phyloP scores from a whole-genome alignment of 1,284 basidiomycete genomes.

The Boletus albobrunnescens region DNA sequence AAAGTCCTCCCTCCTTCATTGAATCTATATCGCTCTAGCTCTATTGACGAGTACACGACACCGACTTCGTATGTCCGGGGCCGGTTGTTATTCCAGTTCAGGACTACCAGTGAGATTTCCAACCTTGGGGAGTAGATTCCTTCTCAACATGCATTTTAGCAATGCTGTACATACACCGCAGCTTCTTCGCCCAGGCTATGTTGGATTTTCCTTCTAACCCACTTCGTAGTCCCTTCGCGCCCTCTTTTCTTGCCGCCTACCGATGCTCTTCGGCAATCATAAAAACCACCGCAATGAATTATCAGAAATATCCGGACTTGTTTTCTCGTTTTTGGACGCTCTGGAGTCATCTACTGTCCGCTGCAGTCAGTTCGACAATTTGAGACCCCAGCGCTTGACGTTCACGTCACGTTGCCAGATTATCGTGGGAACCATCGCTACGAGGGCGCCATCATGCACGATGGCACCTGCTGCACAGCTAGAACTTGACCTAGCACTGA shows the following conservation, averaged over 20 bases:
- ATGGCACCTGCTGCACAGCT: conserved; percentile 56
- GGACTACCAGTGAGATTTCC: conserved; percentile 40
- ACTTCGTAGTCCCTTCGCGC: conserved; percentile 57
- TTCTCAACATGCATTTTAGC: conserved; percentile 33
- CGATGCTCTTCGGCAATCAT: conserved; percentile 57
- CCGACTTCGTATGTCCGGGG: conserved; percentile 48
- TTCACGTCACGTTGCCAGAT: conserved; percentile 37
- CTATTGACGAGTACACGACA: conserved; percentile 45
- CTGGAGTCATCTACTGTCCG: conserved; percentile 55
- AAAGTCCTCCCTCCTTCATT: conserved; percentile 49
- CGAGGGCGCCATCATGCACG: conserved; percentile 51
- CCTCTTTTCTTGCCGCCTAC: conserved; percentile 61
- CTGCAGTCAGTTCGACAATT: conserved; percentile 39
- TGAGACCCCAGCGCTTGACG: not conserved
- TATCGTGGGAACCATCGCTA: conserved; percentile 54
- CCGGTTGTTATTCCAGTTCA: conserved; percentile 49
- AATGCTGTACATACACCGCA: conserved; percentile 54
- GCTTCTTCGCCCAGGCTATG: conserved; percentile 61
- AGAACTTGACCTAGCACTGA: conserved; percentile 52
- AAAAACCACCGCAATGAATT: conserved; percentile 48
- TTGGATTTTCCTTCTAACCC: conserved; percentile 58
- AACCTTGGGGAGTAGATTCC: not conserved
- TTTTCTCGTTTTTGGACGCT: conserved; percentile 51
- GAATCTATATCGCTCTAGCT: conserved; percentile 44
- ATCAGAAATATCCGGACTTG: conserved; percentile 50